Evolutionary conservation across 2,329 filamentous ascomycete species (phyloP).

Genomic region (Alternaria postmessia): DNA sequence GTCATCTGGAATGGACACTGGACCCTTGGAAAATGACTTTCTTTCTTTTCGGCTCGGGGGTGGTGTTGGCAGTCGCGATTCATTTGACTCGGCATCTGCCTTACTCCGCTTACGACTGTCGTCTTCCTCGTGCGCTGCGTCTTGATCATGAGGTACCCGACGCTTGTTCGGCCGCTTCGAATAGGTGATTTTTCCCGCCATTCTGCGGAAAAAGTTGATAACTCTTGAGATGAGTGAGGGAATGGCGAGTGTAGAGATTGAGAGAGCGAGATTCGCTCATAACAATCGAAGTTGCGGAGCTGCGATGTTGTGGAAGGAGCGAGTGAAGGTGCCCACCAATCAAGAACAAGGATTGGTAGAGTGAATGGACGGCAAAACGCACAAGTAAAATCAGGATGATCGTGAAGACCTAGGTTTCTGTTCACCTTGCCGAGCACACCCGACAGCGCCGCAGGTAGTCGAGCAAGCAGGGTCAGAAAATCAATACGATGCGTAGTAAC

Average conservation of each 20-base stretch:
- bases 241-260: constrained; percentile 15
- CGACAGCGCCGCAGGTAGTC: background rate
- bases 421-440: background rate
- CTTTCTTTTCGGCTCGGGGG: constrained; percentile 5
- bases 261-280: constrained; percentile 1
- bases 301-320: constrained; percentile 20
- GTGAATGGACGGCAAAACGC: background rate
- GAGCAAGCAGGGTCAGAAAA: background rate
- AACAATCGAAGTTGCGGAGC: constrained; percentile 11
- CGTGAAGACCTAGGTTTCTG: constrained; percentile 1
- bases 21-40: constrained; percentile 23
- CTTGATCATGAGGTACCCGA: constrained; percentile 12
- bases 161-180: constrained; percentile 25
- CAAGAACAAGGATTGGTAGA: background rate
- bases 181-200: constrained; percentile 30
- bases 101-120: constrained; percentile 27
- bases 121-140: constrained; percentile 16
- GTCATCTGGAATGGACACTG: constrained; percentile 26
- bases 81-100: constrained; percentile 18
- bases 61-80: constrained; percentile 9
- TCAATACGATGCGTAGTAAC: background rate
- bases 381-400: background rate
- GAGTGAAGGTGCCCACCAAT: background rate
- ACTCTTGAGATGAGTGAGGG: constrained; percentile 15
- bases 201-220: constrained; percentile 15